Base-by-base conservation (phyloP, 1,284 basidiomycete species). In the Farysia itapuensis region DNA sequence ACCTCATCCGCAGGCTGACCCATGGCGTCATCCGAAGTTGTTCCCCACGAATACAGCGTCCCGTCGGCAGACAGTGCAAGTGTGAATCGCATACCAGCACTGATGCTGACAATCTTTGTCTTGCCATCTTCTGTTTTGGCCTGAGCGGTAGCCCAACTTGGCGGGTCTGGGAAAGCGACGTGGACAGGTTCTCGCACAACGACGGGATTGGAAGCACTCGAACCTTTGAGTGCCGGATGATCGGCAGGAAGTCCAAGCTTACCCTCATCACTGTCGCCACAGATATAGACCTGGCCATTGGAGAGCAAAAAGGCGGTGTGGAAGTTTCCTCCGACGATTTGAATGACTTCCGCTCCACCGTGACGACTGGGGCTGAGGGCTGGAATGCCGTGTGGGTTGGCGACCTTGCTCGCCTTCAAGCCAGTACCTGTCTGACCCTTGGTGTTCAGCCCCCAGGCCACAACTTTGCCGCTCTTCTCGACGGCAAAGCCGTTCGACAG, bases 371-470 rank as follows among this genome's bases (percentile, higher is more conserved):
- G 87, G 67, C 81, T 81, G 12, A 96, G 81, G 1, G 82, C 80
- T 25, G 82, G 79, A 26, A 96, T 85, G 35, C 81, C 81, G 45
- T 82, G 83, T 1, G 93, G 92, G 1, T 83, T 79, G 35, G 83
- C 82, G 33, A 95, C 82, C 22, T 80, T 80, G 15, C 81, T 77
- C 25, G 78, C 71, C 18, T 81, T 81, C 34, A 53, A 39, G 6
- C 74, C 74, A 7, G 84, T 80, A 25, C 86, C 87, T 0, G 83
- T 83, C 76, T 89, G 87, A 22, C 83, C 82, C 76, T 83, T 83
- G 29, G 82, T 86, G 78, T 96, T 95, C 52, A 93, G 80, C 19
- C 92, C 92, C 92, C 92, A 96, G 3, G 85, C 89, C 82, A 85
- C 94, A 4, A 92, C 87, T 37, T 83, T 83, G 28, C 90, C 92